A percentile compares a stretch with the other conserved stretches of the same genome.
These are phyloP conservation scores for Nyctanthes arbortristis DNA, from an alignment of 257 asterid species.

Conservation along the genomic window DNA sequence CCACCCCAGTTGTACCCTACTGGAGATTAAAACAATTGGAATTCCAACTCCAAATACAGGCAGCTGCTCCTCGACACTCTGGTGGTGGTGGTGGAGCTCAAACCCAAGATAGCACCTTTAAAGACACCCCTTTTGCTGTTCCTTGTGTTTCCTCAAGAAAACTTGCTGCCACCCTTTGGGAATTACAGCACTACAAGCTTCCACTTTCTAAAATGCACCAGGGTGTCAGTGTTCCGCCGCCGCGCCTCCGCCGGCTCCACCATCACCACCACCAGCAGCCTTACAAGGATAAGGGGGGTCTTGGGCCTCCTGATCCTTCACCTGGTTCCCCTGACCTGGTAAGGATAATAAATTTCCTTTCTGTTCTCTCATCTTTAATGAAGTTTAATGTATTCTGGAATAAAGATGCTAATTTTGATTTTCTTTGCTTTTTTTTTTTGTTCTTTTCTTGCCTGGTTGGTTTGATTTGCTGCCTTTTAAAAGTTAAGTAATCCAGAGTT, in stretches of 20 bases:
- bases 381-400: not conserved
- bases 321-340: conserved; percentile 74
- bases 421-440: not conserved
- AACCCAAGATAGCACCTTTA: conserved; percentile 28
- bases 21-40: conserved; percentile 46
- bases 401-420: not conserved
- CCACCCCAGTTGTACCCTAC: conserved; percentile 78
- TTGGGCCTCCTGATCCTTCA: conserved; percentile 58
- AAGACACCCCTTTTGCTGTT: conserved; percentile 24
- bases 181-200: conserved; percentile 57
- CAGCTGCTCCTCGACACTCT: conserved; percentile 10
- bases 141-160: conserved; percentile 72
- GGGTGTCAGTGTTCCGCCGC: conserved; percentile 45
- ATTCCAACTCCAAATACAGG: conserved; percentile 12
- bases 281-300: conserved; percentile 42
- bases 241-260: conserved; percentile 64
- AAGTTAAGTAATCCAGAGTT: not conserved
- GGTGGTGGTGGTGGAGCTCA: conserved; percentile 12
- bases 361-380: not conserved
- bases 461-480: not conserved
- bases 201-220: conserved; percentile 64
- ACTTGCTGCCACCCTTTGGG: conserved; percentile 88
- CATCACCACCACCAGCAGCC: conserved; percentile 38
- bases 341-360: conserved; percentile 6
- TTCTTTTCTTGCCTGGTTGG: not conserved